Evolutionary conservation across 805 yeast genomes (phyloP), one percentile per base, ranked within the genome.

Genomic region (Myxozyma melibiosi): DNA sequence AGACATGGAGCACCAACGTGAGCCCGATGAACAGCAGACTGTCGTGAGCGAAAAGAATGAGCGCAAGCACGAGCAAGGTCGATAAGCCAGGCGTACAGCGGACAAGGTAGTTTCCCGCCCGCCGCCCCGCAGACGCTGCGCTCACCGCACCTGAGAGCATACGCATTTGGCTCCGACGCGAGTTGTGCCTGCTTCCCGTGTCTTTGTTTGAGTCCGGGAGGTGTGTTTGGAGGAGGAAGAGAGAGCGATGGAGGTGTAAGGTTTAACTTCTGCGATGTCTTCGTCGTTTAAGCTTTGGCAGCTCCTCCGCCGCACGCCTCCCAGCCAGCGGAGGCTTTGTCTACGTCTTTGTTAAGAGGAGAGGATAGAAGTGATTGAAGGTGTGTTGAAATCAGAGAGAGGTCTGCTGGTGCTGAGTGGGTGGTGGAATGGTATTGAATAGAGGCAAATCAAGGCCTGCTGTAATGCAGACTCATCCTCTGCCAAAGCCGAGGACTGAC

Each of bases 11-110:
- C 24, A 45, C 1, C 4, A 57, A 25, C 18, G 62, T 61, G 18
- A 53, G 37, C 27, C 24, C 34, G 20, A 54, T 18, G 34, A 61
- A 53, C 20, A 18, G 37, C 7, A 20, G 0, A 1, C 43, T 20
- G n/a, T 45, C 38, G 20, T 31, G 28, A 25, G 30, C 34, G 14
- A 38, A 34, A 1, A 46, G 16, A 4, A 45, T 22, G 24, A 53
- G 28, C n/a, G 30, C 42, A 5, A 54, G 39, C 20, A 54, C 51
- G 30, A 41, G 30, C 16, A 55, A n/a, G 2, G 58, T 55, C 25
- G 58, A 55, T 20, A 55, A 9, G 4, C 58, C 58, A 14, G 58
- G 58, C 38, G 51, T 37, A 30, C 53, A 46, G 22, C 55, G 44
- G n/a, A 47, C 24, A 11, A 38, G 37, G 35, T 49, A 54, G 14